phyloP scores from a whole-genome alignment of 1,284 basidiomycete genomes.

The Microbotryum silenes-acaulis region DNA sequence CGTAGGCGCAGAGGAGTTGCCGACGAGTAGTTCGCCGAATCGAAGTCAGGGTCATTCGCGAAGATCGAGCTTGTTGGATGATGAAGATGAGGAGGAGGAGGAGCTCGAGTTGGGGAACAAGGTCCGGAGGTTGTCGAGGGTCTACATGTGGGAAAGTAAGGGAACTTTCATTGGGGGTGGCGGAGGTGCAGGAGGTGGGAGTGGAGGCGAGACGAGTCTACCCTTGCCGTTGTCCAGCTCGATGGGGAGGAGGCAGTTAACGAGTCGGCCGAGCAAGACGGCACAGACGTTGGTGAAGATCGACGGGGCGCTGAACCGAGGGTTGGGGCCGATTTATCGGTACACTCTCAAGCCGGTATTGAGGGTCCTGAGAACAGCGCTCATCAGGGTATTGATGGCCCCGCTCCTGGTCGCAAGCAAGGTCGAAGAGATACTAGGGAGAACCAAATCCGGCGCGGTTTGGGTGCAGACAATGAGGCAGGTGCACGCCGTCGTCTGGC shows the following conservation, averaged over 20 bases:
- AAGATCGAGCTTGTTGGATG: not conserved
- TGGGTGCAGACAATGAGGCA: constrained; percentile 6
- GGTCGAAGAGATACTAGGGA: not conserved
- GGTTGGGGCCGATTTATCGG: not conserved
- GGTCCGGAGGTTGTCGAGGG: constrained; percentile 17
- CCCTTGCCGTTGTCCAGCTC: not conserved
- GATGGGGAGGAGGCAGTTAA: not conserved
- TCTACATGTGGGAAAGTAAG: constrained; percentile 22
- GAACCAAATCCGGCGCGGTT: constrained; percentile 4
- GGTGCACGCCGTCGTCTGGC: constrained; percentile 3
- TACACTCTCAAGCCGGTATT: not conserved
- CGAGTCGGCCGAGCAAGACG: not conserved
- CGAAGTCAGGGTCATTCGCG: not conserved
- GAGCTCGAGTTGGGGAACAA: not conserved
- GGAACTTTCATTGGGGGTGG: not conserved
- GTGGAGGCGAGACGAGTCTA: not conserved
- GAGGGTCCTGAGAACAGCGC: not conserved
- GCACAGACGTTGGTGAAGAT: not conserved
- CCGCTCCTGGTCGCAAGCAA: not conserved
- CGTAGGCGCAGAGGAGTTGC: not conserved
- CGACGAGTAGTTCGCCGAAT: not conserved
- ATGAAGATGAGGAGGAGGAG: not conserved
- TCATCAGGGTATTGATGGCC: not conserved
- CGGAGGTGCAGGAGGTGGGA: not conserved
- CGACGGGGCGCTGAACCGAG: constrained; percentile 5